Percentiles rank a stretch among this genome's conserved stretches.
Conservation (phyloP, 2,329 filamentous ascomycete genomes). For the Phialocephala subalpina region DNA sequence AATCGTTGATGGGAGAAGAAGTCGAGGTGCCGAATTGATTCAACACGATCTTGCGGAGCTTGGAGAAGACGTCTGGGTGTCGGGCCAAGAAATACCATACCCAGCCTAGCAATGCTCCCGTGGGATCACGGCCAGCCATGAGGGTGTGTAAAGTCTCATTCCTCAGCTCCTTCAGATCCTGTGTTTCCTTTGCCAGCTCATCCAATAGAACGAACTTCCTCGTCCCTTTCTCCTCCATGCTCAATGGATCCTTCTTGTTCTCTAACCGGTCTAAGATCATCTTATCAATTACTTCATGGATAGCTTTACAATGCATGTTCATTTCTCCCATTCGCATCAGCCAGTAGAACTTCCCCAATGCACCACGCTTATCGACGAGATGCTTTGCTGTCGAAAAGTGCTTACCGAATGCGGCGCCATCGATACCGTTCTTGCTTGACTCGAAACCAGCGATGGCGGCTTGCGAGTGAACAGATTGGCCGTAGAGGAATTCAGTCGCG, state of each 20-base stretch:
- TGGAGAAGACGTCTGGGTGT: constrained; percentile 48
- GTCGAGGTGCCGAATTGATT: constrained; percentile 44
- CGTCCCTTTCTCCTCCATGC: constrained; percentile 25
- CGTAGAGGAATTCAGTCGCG: constrained; percentile 58
- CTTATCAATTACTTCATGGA: constrained; percentile 32
- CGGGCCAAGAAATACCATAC: constrained; percentile 51
- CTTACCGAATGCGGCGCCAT: constrained; percentile 23
- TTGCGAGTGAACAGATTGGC: constrained; percentile 42
- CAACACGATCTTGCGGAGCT: constrained; percentile 51
- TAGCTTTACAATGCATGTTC: constrained; percentile 35
- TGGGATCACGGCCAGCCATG: constrained; percentile 63
- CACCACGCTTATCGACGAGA: constrained; percentile 48
- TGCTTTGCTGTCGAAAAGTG: constrained; percentile 41
- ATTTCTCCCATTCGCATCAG: constrained; percentile 48
- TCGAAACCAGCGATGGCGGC: constrained; percentile 30
- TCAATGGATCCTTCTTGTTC: constrained; percentile 11
- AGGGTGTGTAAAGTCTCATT: constrained; percentile 43
- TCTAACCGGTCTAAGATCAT: constrained; percentile 28
- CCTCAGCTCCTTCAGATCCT: constrained; percentile 30
- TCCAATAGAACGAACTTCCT: constrained; percentile 54
- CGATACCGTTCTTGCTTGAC: constrained; percentile 30
- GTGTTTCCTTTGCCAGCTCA: constrained; percentile 48
- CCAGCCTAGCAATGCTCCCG: constrained; percentile 58
- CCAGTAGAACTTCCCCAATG: constrained; percentile 54
- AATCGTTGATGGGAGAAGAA: constrained; percentile 12